Base-by-base conservation (phyloP, 371 early-diverging fungal species). In the Mucor saturninus region DNA sequence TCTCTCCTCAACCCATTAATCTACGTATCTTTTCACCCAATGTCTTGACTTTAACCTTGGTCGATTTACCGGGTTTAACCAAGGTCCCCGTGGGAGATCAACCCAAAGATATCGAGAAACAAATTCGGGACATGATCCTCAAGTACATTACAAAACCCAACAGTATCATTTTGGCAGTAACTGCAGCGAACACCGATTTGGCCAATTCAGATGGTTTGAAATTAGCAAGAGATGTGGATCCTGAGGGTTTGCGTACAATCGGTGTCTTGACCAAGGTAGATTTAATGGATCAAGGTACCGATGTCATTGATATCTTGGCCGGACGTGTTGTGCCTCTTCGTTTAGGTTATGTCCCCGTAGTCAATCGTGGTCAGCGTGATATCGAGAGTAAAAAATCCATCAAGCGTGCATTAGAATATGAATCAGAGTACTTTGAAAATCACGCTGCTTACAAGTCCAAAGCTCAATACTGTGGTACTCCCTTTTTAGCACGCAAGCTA, bases 211-310 rank as follows among this genome's bases (percentile, higher is more conserved):
- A 99, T 72, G 98, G 99, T 29, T 84, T 99, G 39, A 95, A 95
- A 73, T 73, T 98, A 29, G 98, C 98, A 3, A 87, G 96, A 37
- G 97, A 98, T 71, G 95, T 97, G 4, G 99, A 99, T 75, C 98
- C 99, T 4, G 97, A 99, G 53, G 97, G 98, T 62, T 80, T 92
- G 32, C 89, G 99, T 54, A 99, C 99, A 6, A 92, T 99, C 59
- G 99, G 99, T 73, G 99, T 99, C 26, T 77, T 99, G 72, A 99
- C 99, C 63, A 99, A 99, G 77, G 89, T 99, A 45, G 99, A 99
- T 79, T 81, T 99, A 62, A 99, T 99, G 99, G 99, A 99, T 79
- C 86, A 89, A 66, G 99, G 99, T 26, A 99, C 99, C 11, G 98
- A 99, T 79, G 97, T 98, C 15, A 93, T 99, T 46, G 98, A 99